A percentile compares a stretch with the other conserved stretches of the same genome.
Conservation (phyloP, 208 protist species). For the Acanthamoeba divionensis region DNA sequence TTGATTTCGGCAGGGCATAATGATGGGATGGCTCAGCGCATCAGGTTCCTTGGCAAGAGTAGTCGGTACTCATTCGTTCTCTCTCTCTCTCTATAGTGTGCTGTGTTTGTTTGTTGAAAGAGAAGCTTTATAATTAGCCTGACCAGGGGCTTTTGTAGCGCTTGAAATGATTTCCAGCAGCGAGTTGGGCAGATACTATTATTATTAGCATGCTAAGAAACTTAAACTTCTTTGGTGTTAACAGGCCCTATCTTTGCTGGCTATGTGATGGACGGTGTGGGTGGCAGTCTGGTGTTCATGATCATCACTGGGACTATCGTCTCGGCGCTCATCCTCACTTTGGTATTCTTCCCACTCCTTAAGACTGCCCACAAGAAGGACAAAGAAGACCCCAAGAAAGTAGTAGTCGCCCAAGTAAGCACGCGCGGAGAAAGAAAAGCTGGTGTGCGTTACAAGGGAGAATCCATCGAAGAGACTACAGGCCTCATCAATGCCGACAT, state of each 20-base stretch:
- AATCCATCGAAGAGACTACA: neutral
- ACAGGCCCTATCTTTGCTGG: neutral
- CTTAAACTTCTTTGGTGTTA: neutral
- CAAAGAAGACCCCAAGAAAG: neutral
- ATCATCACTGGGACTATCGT: neutral
- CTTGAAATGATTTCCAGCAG: neutral
- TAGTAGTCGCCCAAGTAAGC: too few relatives aligned
- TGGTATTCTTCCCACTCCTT: conserved; percentile 11
- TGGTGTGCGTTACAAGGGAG: neutral
- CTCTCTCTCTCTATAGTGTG: neutral
- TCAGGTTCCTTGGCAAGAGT: conserved; percentile 56
- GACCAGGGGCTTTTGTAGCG: neutral
- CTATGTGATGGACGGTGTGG: conserved; percentile 7
- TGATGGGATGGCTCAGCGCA: conserved; percentile 65
- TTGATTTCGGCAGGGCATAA: conserved; percentile 57
- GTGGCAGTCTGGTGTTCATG: conserved; percentile 36
- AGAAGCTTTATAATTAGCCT: neutral
- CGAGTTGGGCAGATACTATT: neutral
- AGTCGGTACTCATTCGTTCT: neutral
- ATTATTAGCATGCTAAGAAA: neutral
- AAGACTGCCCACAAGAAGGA: neutral
- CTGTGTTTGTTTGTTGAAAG: neutral
- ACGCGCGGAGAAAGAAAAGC: too few relatives aligned
- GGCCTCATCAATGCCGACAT: neutral
- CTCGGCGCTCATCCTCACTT: conserved; percentile 10